Percentiles rank a stretch among this genome's conserved stretches.
phyloP scores from a whole-genome alignment of 768 basidiomycete genomes.

The Coprinellus micaceus region DNA sequence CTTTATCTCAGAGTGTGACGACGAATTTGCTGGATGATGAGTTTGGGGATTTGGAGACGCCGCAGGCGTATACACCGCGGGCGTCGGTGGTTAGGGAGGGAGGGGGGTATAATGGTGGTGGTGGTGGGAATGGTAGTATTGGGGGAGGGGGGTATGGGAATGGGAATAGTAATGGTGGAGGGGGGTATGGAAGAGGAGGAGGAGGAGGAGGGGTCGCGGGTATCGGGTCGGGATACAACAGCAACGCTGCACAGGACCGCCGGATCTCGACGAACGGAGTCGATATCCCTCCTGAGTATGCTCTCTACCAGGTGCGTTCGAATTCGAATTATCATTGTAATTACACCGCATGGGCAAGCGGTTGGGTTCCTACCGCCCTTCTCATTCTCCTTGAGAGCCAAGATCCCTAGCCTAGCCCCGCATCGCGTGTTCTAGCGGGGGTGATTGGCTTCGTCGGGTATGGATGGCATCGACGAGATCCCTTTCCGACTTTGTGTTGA shows the following conservation, averaged over 20 bases:
- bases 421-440: constrained; percentile 7
- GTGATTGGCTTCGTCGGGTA: constrained; percentile 15
- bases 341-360: constrained; percentile 10
- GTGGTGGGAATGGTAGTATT: background rate
- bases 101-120: too few relatives aligned
- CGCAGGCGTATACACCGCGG: background rate
- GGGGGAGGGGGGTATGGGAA: background rate
- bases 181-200: background rate
- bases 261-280: constrained; percentile 1
- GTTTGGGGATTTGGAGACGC: constrained; percentile 7
- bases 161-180: too few relatives aligned
- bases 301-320: constrained; percentile 33
- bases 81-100: background rate
- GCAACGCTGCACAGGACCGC: background rate
- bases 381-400: constrained; percentile 20
- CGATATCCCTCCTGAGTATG: constrained; percentile 29
- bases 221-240: background rate
- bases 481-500: background rate
- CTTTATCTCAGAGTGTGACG: background rate
- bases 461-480: constrained; percentile 9
- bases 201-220: background rate
- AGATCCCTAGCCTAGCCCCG: constrained; percentile 13
- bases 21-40: constrained; percentile 11
- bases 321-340: too few relatives aligned
- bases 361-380: constrained; percentile 16